phyloP scores from a whole-genome alignment of 768 basidiomycete species.

The Dictyophora rubrovolvata region DNA sequence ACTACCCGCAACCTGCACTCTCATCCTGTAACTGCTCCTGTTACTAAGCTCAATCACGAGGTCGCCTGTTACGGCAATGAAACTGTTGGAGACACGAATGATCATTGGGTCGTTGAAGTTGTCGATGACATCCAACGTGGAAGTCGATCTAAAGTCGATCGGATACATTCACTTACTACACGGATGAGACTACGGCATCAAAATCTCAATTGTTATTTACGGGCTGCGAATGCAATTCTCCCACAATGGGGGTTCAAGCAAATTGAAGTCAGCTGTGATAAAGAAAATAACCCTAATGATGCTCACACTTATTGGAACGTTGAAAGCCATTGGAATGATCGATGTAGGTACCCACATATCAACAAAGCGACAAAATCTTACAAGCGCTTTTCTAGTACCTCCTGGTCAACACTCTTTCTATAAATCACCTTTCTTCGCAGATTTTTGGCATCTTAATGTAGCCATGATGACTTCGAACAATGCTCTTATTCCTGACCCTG shows the following conservation, averaged over 20 bases:
- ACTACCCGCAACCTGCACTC: slow-evolving; percentile 92
- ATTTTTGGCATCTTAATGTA: slow-evolving; percentile 98
- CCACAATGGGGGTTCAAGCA: slow-evolving; percentile 99
- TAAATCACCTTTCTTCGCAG: slow-evolving; percentile 83
- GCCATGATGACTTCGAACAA: slow-evolving; percentile 99
- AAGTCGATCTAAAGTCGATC: slow-evolving; percentile 42
- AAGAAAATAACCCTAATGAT: slow-evolving; percentile 73
- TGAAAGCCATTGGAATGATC: slow-evolving; percentile 93
- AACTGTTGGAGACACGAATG: slow-evolving; percentile 79
- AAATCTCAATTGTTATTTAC: slow-evolving; percentile 73
- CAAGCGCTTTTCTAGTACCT: slow-evolving; percentile 48
- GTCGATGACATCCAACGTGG: slow-evolving; percentile 79
- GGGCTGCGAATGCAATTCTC: slow-evolving; percentile 77
- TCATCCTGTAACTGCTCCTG: slow-evolving; percentile 76
- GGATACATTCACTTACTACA: slow-evolving; percentile 87
- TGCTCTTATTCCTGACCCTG: slow-evolving; percentile 91
- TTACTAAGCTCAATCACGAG: slow-evolving; percentile 84
- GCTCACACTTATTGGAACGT: slow-evolving; percentile 96
- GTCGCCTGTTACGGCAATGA: slow-evolving; percentile 90
- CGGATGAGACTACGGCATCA: slow-evolving; percentile 76
- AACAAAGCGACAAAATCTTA: slow-evolving; percentile 1
- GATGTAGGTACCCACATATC: slow-evolving; percentile 48
- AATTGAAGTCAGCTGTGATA: slow-evolving; percentile 89
- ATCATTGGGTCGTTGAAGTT: slow-evolving; percentile 88
- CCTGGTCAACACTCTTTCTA: slow-evolving; percentile 75